Evolutionary conservation across 805 yeast genomes (phyloP), one percentile per base, ranked within the genome.

Genomic region (Starmerella gropengiesseri): DNA sequence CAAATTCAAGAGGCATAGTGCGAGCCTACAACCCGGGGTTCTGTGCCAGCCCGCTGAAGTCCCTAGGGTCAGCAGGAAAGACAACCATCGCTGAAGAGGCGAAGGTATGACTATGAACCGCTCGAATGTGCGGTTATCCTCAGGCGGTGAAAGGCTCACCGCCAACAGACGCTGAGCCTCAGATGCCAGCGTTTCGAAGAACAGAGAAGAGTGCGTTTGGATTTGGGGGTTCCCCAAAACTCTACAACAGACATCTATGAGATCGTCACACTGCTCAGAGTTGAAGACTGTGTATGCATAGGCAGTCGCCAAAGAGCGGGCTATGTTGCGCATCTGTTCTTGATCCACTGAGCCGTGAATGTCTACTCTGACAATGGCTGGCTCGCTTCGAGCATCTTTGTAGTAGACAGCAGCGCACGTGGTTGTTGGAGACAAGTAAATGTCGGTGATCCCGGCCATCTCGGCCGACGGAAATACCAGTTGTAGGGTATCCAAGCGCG

Each of bases 161-260:
- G 76, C 80, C 47, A 85, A 70, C 1, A 91, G 77, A n/a, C 77
- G 62, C 55, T 84, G 93, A 2, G 78, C 68, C 56, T 85, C 94
- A 42, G 72, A 66, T 14, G 80, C 57, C 3, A 79, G 60, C 1
- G 71, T 61, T 7, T 60, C 59, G 53, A 60, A 64, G 29, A 67
- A 66, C 51, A 61, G 55, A 44, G 56, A 57, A 46, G 20, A 56
- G n/a, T 49, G 41, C 43, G 30, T 58, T 44, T 19, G 52, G 22
- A 27, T 55, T 37, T 23, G 48, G 22, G 33, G 53, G n/a, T 57
- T 45, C 14, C 57, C 59, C 5, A 76, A 51, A 46, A 76, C 77
- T 1, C 57, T 50, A 52, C 74, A 74, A 13, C 77, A 67, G 2
- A 80, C 63, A 1, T 73, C 69, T 29, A 80, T 62, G 41, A 85